These are phyloP conservation scores for Cucurbita moschata DNA, from an alignment of 306 rosid species.

Conservation along the genomic window DNA sequence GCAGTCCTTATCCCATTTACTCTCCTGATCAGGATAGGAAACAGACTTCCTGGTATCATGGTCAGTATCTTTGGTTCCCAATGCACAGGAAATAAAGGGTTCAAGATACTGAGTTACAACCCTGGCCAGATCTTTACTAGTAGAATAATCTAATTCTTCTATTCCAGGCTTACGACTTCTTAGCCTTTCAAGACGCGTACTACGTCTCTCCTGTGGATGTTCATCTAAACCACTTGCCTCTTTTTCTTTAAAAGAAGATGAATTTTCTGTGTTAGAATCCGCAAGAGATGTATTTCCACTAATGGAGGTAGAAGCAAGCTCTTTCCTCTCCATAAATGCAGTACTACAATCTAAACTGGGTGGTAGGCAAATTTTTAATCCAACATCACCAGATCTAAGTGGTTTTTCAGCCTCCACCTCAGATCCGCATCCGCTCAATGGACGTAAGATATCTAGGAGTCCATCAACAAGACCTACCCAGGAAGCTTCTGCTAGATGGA, in stretches of 20 bases:
- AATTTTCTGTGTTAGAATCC: constrained; percentile 36
- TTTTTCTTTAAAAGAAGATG: constrained; percentile 42
- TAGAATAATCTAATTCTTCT: constrained; percentile 62
- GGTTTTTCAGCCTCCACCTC: constrained; percentile 23
- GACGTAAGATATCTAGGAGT: constrained; percentile 46
- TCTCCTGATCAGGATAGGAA: constrained; percentile 17
- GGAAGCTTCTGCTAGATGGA: constrained; percentile 58
- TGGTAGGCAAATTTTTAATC: constrained; percentile 40
- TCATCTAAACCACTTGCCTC: constrained; percentile 50
- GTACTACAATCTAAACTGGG: constrained; percentile 33
- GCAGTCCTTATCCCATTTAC: constrained; percentile 40
- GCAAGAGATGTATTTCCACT: constrained; percentile 22
- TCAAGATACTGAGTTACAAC: constrained; percentile 63
- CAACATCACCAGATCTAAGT: constrained; percentile 53
- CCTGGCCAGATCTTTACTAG: constrained; percentile 58
- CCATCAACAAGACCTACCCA: constrained; percentile 74
- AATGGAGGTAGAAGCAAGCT: constrained; percentile 10
- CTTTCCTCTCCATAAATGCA: constrained; percentile 35
- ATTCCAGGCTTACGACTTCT: constrained; percentile 92
- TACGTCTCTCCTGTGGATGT: constrained; percentile 86
- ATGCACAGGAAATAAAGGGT: constrained; percentile 50
- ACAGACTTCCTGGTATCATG: constrained; percentile 19
- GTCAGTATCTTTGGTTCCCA: constrained; percentile 21
- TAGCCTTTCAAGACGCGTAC: constrained; percentile 91
- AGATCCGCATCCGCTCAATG: constrained; percentile 24